phyloP scores from a whole-genome alignment of 169 alveolate species.

The Plasmodium sp. region DNA sequence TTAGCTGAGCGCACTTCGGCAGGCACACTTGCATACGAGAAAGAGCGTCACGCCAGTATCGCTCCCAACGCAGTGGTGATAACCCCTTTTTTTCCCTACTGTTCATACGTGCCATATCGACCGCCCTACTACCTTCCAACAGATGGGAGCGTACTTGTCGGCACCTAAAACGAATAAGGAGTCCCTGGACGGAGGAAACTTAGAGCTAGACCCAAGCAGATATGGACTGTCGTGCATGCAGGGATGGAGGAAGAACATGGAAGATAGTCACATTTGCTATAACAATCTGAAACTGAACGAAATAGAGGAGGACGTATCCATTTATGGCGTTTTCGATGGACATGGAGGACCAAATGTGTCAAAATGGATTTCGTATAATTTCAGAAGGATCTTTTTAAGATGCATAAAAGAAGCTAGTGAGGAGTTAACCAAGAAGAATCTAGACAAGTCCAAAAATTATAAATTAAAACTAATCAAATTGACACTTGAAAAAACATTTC shows the following conservation, averaged over 20 bases:
- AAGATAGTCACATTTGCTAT: constrained; percentile 93
- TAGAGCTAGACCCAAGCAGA: constrained; percentile 81
- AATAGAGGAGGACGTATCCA: constrained; percentile 77
- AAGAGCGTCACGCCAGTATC: not conserved
- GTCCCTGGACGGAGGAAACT: constrained; percentile 88
- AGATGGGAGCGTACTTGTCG: constrained; percentile 93
- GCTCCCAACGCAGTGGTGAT: not conserved
- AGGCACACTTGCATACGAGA: not conserved
- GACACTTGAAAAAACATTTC: constrained; percentile 77
- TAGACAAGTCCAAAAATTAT: constrained; percentile 47
- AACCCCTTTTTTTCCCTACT: not conserved
- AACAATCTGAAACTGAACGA: constrained; percentile 57
- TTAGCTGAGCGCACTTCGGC: not conserved
- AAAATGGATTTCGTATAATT: constrained; percentile 91
- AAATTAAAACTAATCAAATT: constrained; percentile 62
- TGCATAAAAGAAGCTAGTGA: constrained; percentile 71
- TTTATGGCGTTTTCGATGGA: constrained; percentile 98
- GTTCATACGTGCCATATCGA: not conserved
- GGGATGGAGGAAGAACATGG: constrained; percentile 97
- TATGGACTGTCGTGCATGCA: constrained; percentile 93
- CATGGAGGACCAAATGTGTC: constrained; percentile 98
- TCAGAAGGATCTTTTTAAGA: constrained; percentile 79
- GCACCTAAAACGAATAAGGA: constrained; percentile 91
- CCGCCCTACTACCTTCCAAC: constrained; percentile 4
- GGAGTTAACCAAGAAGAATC: constrained; percentile 40